Percentiles rank a stretch among this genome's conserved stretches.
These are phyloP conservation scores for Dispira parvispora DNA, from an alignment of 192 early-diverging fungal species.

Conservation along the genomic window DNA sequence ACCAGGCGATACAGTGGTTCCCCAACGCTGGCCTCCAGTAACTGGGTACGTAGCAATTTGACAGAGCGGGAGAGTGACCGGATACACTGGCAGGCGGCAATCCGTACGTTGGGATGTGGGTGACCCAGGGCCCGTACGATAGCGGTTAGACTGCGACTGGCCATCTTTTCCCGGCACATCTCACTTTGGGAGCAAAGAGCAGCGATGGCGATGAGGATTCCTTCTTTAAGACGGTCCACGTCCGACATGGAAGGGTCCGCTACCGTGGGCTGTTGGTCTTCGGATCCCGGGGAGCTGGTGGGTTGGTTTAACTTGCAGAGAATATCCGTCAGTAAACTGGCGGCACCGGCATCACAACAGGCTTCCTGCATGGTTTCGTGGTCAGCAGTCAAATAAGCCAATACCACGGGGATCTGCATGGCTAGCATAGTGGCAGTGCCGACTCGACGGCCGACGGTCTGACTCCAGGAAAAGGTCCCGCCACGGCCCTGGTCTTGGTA, in stretches of 20 bases:
- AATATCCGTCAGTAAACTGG: not conserved
- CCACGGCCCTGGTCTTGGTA: not conserved
- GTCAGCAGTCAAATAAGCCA: slow-evolving; percentile 8
- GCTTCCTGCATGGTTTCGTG: not conserved
- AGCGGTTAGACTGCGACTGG: slow-evolving; percentile 46
- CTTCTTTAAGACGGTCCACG: slow-evolving; percentile 2
- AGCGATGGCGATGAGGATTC: not conserved
- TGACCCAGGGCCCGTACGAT: slow-evolving; percentile 48
- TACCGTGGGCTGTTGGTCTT: not conserved
- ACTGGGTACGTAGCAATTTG: slow-evolving; percentile 51
- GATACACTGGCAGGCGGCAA: slow-evolving; percentile 66
- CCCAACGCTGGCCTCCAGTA: slow-evolving; percentile 62
- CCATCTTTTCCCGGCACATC: slow-evolving; percentile 8
- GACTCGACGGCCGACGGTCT: too few relatives aligned
- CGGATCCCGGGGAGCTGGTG: not conserved
- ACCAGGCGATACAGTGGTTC: slow-evolving; percentile 44
- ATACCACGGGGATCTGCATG: slow-evolving; percentile 4
- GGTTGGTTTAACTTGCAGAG: not conserved
- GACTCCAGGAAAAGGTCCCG: not conserved
- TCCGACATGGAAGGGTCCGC: slow-evolving; percentile 1
- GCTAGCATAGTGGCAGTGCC: not conserved
- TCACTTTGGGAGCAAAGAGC: slow-evolving; percentile 9
- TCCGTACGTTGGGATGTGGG: slow-evolving; percentile 34
- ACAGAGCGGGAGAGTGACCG: slow-evolving; percentile 58
- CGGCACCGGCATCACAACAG: slow-evolving; percentile 3